Conservation (phyloP, 352 stramenopile species). For the Saprolegnia diclina region DNA sequence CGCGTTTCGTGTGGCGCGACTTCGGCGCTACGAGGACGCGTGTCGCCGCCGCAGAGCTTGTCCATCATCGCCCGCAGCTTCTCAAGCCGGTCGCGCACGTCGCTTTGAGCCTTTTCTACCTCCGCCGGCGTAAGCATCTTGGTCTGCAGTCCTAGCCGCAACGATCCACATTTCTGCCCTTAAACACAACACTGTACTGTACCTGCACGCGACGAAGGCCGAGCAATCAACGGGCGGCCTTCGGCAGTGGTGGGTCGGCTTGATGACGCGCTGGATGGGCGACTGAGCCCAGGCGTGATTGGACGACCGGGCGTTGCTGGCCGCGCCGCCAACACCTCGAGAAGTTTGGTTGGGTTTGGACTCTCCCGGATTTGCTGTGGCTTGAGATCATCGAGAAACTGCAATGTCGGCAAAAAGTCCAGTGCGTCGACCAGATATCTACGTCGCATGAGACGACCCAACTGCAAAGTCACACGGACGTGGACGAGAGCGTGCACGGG, state of each 20-base stretch:
- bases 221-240: conserved; percentile 35
- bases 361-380: conserved; percentile 20
- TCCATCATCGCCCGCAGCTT: conserved; percentile 53
- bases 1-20: too few species aligned
- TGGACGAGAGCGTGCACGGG: conserved; percentile 45
- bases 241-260: conserved; percentile 20
- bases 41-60: conserved; percentile 8
- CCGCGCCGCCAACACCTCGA: background rate
- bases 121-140: conserved; percentile 43
- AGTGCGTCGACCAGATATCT: conserved; percentile 58
- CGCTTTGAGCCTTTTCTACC: conserved; percentile 43
- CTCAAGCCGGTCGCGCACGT: conserved; percentile 46
- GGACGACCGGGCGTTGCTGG: conserved; percentile 9
- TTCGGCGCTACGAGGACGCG: background rate
- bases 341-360: conserved; percentile 20
- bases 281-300: conserved; percentile 1
- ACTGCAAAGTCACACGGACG: background rate
- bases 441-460: background rate
- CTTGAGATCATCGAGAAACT: conserved; percentile 60
- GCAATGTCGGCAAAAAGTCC: conserved; percentile 41
- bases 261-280: background rate
- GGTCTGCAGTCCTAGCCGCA: conserved; percentile 29
- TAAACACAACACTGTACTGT: conserved; percentile 32
- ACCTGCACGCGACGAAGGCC: conserved; percentile 31
- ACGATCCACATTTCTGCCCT: background rate